Evolutionary conservation across 768 basidiomycete genomes (phyloP), one percentile per base, ranked within the genome.

Genomic region (Coprinopsis strossmayeri): DNA sequence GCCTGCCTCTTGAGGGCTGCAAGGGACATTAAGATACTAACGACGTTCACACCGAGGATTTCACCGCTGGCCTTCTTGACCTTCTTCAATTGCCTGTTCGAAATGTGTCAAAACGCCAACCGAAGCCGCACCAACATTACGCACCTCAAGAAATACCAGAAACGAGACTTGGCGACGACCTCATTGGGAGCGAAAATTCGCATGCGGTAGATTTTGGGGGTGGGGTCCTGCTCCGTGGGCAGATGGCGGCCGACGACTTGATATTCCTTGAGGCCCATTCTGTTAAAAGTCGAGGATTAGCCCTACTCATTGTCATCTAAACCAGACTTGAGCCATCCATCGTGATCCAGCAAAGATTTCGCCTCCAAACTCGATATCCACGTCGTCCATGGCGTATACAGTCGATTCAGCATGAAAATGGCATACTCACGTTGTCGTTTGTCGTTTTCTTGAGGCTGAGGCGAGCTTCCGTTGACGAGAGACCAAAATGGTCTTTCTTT

Each of bases 61-160:
- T 99, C 96, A 65, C 95, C 95, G 69, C 80, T 91, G 71, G 94
- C 95, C 76, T 95, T 96, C 81, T 98, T 99, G 73, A 95, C 94
- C 79, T 98, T 98, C 71, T 96, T 92, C 60, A 98, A 71, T 72
- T 97, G 88, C 69, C 94, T 89, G 27, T 46, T 37, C 48, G 37
- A 38, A 32, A 7, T 32, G 30, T 32, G 15, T 32, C 30, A 7
- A 32, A n/a, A n/a, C n/a, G n/a, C n/a, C 30, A 7, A 15, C 30
- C 15, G 7, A 15, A 32, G 15, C 9, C 30, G 15, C 7, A 32
- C 15, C 15, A 7, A 7, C 7, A 5, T 1, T 11, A 53, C 82
- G 59, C 55, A 87, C 87, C 87, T 84, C 52, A 99, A 77, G 83
- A 95, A 99, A 76, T 97, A 97, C 95, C 96, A 98, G 87, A 96